Conservation (phyloP, 768 basidiomycete species). For the Trametes elegans region DNA sequence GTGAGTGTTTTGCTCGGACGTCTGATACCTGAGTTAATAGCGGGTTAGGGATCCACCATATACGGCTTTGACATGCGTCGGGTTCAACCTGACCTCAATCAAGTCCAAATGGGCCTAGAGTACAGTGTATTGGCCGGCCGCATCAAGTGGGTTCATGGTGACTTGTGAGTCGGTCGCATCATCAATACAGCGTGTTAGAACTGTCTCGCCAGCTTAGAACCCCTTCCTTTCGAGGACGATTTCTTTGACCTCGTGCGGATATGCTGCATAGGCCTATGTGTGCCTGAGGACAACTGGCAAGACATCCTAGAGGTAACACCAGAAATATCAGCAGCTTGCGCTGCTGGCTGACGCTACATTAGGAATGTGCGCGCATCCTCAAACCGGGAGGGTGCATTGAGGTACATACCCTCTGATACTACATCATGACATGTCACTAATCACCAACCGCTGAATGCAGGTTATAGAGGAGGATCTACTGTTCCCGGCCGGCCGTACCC, state of each 20-base stretch:
- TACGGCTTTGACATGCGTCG: slow-evolving; percentile 58
- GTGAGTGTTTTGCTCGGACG: too few relatives aligned
- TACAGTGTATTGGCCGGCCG: slow-evolving; percentile 42
- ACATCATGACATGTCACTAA: neutral
- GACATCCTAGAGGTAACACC: slow-evolving; percentile 57
- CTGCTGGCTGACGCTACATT: neutral
- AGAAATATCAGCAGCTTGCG: neutral
- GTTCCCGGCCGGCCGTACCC: slow-evolving; percentile 45
- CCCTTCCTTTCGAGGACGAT: slow-evolving; percentile 54
- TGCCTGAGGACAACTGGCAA: slow-evolving; percentile 79
- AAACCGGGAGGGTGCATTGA: slow-evolving; percentile 61
- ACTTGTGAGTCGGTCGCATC: slow-evolving; percentile 49
- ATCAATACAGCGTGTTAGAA: neutral
- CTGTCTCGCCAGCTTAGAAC: slow-evolving; percentile 48
- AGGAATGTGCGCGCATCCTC: slow-evolving; percentile 71
- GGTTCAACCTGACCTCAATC: slow-evolving; percentile 50
- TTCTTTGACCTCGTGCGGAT: slow-evolving; percentile 69
- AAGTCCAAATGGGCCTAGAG: slow-evolving; percentile 28
- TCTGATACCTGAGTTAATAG: neutral
- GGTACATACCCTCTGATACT: slow-evolving; percentile 37
- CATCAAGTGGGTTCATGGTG: slow-evolving; percentile 65
- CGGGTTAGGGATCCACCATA: slow-evolving; percentile 42
- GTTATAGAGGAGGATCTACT: slow-evolving; percentile 73
- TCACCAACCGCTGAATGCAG: slow-evolving; percentile 35
- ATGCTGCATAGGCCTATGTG: slow-evolving; percentile 59